A percentile compares a stretch with the other conserved stretches of the same genome.
Conservation (phyloP, 768 basidiomycete species). For the Trametes gibbosa region DNA sequence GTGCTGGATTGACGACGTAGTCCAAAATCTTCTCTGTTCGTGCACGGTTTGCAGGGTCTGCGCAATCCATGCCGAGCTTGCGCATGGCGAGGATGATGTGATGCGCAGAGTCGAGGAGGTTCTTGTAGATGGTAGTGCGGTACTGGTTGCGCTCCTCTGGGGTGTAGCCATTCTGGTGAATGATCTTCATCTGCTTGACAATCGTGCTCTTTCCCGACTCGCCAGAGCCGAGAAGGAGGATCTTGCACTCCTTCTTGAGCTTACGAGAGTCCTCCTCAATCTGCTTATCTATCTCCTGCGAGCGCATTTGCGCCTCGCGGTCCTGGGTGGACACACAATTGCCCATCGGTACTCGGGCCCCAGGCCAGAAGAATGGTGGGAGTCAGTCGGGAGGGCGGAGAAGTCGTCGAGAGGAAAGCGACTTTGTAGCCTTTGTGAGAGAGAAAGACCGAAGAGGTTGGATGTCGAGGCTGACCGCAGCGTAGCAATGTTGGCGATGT, state of each 20-base stretch:
- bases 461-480: not conserved
- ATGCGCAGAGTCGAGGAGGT: constrained; percentile 87
- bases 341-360: constrained; percentile 46
- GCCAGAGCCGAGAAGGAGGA: constrained; percentile 89
- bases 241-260: constrained; percentile 89
- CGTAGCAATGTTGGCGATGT: not conserved
- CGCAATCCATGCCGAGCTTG: constrained; percentile 79
- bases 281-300: constrained; percentile 76
- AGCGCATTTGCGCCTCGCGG: constrained; percentile 56
- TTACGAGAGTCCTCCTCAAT: constrained; percentile 83
- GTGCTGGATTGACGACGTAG: constrained; percentile 47
- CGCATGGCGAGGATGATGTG: constrained; percentile 83
- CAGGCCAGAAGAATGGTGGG: not conserved
- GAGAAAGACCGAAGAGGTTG: not conserved
- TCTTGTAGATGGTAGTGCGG: constrained; percentile 77
- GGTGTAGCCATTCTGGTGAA: constrained; percentile 90
- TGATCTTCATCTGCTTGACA: constrained; percentile 99
- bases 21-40: constrained; percentile 63
- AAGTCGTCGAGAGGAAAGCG: constrained; percentile 4
- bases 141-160: constrained; percentile 73
- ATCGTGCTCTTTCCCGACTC: constrained; percentile 96
- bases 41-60: constrained; percentile 59
- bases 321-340: constrained; percentile 63
- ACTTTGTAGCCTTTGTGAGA: constrained; percentile 6
- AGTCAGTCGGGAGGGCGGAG: not conserved